Base-by-base conservation (phyloP, 2,329 filamentous ascomycete genomes). In the Cryphonectria carpinicola region DNA sequence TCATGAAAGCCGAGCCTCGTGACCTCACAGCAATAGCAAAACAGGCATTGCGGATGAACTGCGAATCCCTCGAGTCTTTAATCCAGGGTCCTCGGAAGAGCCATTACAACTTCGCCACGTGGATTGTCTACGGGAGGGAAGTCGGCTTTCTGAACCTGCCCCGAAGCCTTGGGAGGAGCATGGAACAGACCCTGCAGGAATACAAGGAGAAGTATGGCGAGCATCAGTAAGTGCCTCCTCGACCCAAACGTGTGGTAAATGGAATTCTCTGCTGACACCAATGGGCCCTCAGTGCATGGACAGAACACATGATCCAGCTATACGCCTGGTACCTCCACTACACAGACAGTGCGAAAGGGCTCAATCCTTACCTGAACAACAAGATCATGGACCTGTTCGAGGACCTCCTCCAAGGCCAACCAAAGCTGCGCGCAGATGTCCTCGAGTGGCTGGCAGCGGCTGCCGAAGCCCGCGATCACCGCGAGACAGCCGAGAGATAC, bases 271-370 rank as follows among this genome's bases (percentile, higher is more conserved):
- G 14, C 56, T 54, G n/a, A 60, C 17, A 43, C 8, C 8, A 6
- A 5, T 49, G 32, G 4, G 39, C 22, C n/a, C 56, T 13, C 19
- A 70, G 68, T 22, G 32, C 17, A 52, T 65, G 68, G 6, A 70
- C 68, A n/a, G 54, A 41, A n/a, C 68, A 70, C 22, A 54, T 60
- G 49, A n/a, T 41, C 25, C 63, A 62, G 10, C 46, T 70, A 10
- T 70, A 66, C 8, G 65, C 68, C 1, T 66, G 41, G 54, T 70
- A 70, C 63, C 68, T 70, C 41, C 58, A 65, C 0, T 70, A 70
- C 35, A 58, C 32, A 17, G 68, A 70, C 6, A n/a, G 52, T 17
- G 68, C 56, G 2, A 37, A 54, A 3, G 68, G 68, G 3, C 22
- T n/a, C 4, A 39, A 70, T 39, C 63, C 68, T 11, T 70, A 70